Evolutionary conservation across 371 early-diverging fungal genomes (phyloP).

Genomic region (Encephalitozoon romaleae): DNA sequence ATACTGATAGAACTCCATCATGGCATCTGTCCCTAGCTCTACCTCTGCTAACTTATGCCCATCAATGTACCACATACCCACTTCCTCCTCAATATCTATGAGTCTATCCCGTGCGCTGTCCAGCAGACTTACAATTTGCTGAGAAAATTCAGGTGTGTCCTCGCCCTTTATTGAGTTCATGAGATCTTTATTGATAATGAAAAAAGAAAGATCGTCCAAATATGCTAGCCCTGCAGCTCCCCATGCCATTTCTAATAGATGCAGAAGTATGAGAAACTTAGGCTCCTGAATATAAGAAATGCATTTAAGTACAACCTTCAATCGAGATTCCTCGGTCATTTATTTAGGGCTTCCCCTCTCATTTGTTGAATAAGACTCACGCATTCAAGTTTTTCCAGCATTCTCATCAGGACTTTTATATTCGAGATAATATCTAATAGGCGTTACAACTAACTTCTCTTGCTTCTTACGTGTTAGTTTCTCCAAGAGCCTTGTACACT

Average conservation of each 20-base stretch:
- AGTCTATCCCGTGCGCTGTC: not conserved
- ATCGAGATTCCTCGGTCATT: not conserved
- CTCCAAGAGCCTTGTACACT: conserved; percentile 16
- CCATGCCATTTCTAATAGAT: not conserved
- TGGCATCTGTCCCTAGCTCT: not conserved
- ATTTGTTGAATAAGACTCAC: not conserved
- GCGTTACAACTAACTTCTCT: conserved; percentile 7
- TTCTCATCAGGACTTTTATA: not conserved
- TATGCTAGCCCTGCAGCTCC: not conserved
- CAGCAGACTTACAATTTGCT: not conserved
- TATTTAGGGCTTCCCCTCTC: not conserved
- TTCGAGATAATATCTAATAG: conserved; percentile 19
- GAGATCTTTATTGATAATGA: not conserved
- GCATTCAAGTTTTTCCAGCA: not conserved
- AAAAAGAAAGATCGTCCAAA: not conserved
- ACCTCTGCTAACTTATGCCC: not conserved
- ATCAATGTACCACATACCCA: not conserved
- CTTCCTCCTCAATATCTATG: not conserved
- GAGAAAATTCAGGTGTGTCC: not conserved
- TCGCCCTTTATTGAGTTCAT: not conserved
- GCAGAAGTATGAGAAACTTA: not conserved
- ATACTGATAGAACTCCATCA: not conserved
- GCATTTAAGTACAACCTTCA: not conserved
- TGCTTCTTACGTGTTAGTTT: not conserved
- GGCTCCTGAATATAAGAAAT: not conserved